These are phyloP conservation scores for Paecilomyces sp. DNA, from an alignment of 2,329 filamentous ascomycete species.

Conservation along the genomic window DNA sequence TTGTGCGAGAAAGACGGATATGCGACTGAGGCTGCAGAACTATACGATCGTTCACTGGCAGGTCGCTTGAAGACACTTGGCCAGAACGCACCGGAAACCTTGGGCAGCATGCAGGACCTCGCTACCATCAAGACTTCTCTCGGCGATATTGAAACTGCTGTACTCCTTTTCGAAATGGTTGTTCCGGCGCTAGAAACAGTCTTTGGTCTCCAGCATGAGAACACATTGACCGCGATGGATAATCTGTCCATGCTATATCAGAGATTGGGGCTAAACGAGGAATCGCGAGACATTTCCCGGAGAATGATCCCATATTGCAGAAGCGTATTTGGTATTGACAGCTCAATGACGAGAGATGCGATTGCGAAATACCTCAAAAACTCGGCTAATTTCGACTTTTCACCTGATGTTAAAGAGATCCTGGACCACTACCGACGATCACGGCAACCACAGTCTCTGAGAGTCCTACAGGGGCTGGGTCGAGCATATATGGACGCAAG, in stretches of 20 bases:
- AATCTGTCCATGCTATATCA: conserved; percentile 21
- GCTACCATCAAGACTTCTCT: conserved; percentile 18
- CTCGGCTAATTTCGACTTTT: conserved; percentile 22
- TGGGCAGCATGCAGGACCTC: conserved; percentile 22
- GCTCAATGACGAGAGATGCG: conserved; percentile 15
- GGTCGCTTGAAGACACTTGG: conserved; percentile 21
- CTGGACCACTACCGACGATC: conserved; percentile 20
- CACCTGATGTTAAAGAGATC: conserved; percentile 16
- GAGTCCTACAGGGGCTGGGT: conserved; percentile 20
- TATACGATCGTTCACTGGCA: conserved; percentile 23
- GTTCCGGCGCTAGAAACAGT: conserved; percentile 22
- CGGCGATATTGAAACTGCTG: conserved; percentile 20
- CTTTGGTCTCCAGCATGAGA: conserved; percentile 20
- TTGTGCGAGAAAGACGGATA: conserved; percentile 22
- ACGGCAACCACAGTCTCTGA: conserved; percentile 14
- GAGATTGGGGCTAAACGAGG: conserved; percentile 19
- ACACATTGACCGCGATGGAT: conserved; percentile 21
- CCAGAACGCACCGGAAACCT: conserved; percentile 22
- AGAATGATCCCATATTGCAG: conserved; percentile 19
- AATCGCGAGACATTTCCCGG: conserved; percentile 16
- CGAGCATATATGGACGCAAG: conserved; percentile 21
- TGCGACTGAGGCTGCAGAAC: conserved; percentile 21
- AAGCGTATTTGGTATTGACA: conserved; percentile 17
- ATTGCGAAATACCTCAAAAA: conserved; percentile 18
- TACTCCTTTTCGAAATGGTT: conserved; percentile 20